phyloP scores from a whole-genome alignment of 345 rosid species.

The Arabidopsis thaliana region TAIR10.1 NC_003076.8:6047001-6047500 shows the following conservation, averaged over 20 bases:
- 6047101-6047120: not conserved
- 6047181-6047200: not conserved
- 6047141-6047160: not conserved
- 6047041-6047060: conserved; percentile 18
- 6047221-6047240: not conserved
- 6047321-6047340: too few relatives aligned
- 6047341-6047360: not conserved
- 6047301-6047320: too few relatives aligned
- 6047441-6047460: conserved; percentile 27
- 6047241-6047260: not conserved
- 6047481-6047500: conserved; percentile 34
- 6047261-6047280: not conserved
- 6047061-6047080: conserved; percentile 3
- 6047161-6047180: not conserved
- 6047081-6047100: conserved; percentile 7
- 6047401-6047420: conserved; percentile 38
- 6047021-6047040: conserved; percentile 37
- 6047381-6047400: conserved; percentile 39
- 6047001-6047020: conserved; percentile 37
- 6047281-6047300: not conserved
- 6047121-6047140: not conserved
- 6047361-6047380: conserved; percentile 22
- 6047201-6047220: not conserved
- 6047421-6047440: conserved; percentile 32
- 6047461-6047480: conserved; percentile 29